Evolutionary conservation across 1,284 basidiomycete species (phyloP).

Genomic region (Vanrija humicola): DNA sequence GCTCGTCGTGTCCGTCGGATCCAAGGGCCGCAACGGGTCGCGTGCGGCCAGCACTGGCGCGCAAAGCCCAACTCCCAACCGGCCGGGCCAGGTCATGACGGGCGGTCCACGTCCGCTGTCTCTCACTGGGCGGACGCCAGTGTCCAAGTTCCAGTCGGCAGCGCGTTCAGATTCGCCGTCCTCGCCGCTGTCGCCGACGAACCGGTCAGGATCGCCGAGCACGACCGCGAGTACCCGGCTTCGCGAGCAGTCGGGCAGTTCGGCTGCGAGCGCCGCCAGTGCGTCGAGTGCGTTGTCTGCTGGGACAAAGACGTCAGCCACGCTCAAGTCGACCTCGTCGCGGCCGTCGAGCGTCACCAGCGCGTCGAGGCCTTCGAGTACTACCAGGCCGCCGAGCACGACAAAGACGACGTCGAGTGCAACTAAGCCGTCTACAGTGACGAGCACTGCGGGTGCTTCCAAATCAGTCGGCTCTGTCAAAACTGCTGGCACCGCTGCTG

Average conservation of each 20-base stretch:
- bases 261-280: neutral
- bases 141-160: neutral
- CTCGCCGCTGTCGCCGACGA: neutral
- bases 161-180: neutral
- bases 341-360: neutral
- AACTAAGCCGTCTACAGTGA: too few species aligned
- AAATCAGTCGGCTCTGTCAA: neutral
- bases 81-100: slow-evolving; percentile 14
- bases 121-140: slow-evolving; percentile 28
- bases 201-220: neutral
- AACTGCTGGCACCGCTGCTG: too few species aligned
- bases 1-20: slow-evolving; percentile 22
- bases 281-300: neutral
- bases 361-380: neutral
- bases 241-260: neutral
- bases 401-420: neutral
- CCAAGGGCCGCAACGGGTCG: neutral
- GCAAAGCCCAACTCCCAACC: slow-evolving; percentile 19
- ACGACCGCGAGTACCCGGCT: neutral
- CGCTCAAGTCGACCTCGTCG: neutral
- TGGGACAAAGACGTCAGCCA: neutral
- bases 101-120: slow-evolving; percentile 26
- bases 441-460: neutral
- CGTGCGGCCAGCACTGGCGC: slow-evolving; percentile 2
- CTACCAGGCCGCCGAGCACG: neutral